Evolutionary conservation across 2,329 filamentous ascomycete species (phyloP).

Genomic region (Cordyceps farinosa): DNA sequence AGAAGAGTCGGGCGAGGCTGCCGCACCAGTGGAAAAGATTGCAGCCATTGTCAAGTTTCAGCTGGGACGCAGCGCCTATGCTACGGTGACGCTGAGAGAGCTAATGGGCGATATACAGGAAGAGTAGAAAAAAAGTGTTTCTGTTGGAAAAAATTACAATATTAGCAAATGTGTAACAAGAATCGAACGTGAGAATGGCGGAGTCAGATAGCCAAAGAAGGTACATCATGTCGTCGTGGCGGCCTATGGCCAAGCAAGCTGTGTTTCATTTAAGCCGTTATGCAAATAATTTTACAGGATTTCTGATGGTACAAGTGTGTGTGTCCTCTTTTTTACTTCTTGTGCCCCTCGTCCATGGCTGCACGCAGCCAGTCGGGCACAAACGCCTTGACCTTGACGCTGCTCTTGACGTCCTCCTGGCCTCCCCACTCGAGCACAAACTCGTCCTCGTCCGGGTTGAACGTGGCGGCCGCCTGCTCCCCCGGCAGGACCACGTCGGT

Average conservation of each 20-base stretch:
- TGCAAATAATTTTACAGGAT: too few relatives aligned
- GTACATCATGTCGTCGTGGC: too few relatives aligned
- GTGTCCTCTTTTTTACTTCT: background rate
- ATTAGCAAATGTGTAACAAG: background rate
- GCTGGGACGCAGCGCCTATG: slow-evolving; percentile 76
- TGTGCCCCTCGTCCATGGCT: slow-evolving; percentile 33
- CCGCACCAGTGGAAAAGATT: slow-evolving; percentile 40
- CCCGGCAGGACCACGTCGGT: slow-evolving; percentile 72
- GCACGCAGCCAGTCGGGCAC: slow-evolving; percentile 71
- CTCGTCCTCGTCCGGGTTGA: slow-evolving; percentile 53
- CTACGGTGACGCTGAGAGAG: slow-evolving; percentile 78
- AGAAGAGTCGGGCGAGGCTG: slow-evolving; percentile 24
- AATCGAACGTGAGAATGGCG: background rate
- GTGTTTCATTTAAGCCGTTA: too few relatives aligned
- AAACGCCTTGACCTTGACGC: slow-evolving; percentile 68
- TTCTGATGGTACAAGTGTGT: too few relatives aligned
- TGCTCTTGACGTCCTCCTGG: slow-evolving; percentile 34
- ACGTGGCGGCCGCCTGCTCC: slow-evolving; percentile 61
- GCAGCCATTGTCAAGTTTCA: slow-evolving; percentile 72
- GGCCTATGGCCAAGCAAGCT: too few relatives aligned
- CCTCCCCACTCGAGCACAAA: slow-evolving; percentile 56
- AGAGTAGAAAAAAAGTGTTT: slow-evolving; percentile 14
- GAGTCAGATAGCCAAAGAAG: too few relatives aligned
- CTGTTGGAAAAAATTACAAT: background rate
- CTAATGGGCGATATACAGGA: slow-evolving; percentile 55